These are phyloP conservation scores for Trichoderma gamsii DNA, from an alignment of 495 filamentous ascomycete genomes.

Conservation along the genomic window DNA sequence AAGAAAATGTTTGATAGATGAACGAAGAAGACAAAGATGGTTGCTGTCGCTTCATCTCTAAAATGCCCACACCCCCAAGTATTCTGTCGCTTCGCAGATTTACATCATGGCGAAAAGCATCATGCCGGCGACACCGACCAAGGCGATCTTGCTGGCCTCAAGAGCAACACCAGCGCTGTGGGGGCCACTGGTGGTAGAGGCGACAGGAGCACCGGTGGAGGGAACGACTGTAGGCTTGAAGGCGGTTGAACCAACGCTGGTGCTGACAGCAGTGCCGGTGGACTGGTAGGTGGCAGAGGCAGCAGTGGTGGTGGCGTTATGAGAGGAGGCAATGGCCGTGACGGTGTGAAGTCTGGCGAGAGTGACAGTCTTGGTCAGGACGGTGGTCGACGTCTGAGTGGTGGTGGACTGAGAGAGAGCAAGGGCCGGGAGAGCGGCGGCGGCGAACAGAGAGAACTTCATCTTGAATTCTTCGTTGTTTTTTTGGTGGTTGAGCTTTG, in stretches of 20 bases:
- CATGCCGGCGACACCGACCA: slow-evolving; percentile 39
- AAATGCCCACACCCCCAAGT: not conserved
- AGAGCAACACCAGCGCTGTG: slow-evolving; percentile 27
- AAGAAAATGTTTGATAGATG: not conserved
- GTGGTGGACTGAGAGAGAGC: slow-evolving; percentile 34
- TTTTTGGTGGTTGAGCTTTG: slow-evolving; percentile 15
- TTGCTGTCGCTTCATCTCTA: not conserved
- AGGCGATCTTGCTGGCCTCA: slow-evolving; percentile 32
- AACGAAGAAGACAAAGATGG: slow-evolving; percentile 1
- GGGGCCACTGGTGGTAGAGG: slow-evolving; percentile 24
- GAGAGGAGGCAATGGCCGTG: slow-evolving; percentile 25
- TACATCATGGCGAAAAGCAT: slow-evolving; percentile 43
- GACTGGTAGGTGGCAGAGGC: slow-evolving; percentile 22
- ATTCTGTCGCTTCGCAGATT: slow-evolving; percentile 9
- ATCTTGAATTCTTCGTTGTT: slow-evolving; percentile 26
- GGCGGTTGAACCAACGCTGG: slow-evolving; percentile 18
- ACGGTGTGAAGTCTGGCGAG: slow-evolving; percentile 34
- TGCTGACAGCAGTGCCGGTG: slow-evolving; percentile 25
- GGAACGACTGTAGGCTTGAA: slow-evolving; percentile 27
- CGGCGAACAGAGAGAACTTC: slow-evolving; percentile 31
- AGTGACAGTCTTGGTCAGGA: slow-evolving; percentile 48
- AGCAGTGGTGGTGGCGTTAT: slow-evolving; percentile 22
- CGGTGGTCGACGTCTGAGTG: slow-evolving; percentile 44
- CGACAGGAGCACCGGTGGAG: slow-evolving; percentile 28
- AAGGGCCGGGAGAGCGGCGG: slow-evolving; percentile 41